Conservation (phyloP, 495 filamentous ascomycete species). For the Podospora pseudoanserina region DNA sequence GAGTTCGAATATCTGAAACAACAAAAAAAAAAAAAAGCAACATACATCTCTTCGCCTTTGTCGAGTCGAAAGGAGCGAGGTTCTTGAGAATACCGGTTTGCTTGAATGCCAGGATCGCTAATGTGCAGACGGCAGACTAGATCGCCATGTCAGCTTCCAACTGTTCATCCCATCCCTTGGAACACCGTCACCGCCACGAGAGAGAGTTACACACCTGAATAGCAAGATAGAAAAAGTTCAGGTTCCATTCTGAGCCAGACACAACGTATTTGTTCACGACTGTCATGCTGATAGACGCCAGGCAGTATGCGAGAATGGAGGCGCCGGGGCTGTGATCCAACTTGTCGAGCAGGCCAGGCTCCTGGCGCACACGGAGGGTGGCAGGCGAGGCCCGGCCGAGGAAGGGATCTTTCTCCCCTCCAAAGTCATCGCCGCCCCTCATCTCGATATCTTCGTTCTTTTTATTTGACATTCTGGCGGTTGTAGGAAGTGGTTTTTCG, state of each 20-base stretch:
- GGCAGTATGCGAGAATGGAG: constrained; percentile 87
- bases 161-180: neutral
- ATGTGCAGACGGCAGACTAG: constrained; percentile 86
- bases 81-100: constrained; percentile 78
- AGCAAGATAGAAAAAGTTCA: constrained; percentile 92
- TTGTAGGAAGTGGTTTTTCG: neutral
- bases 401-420: constrained; percentile 56
- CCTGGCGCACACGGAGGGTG: constrained; percentile 46
- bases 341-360: constrained; percentile 39
- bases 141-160: constrained; percentile 22
- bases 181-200: neutral
- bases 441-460: constrained; percentile 77
- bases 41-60: constrained; percentile 90
- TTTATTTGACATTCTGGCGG: constrained; percentile 61
- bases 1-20: neutral
- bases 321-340: constrained; percentile 69
- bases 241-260: constrained; percentile 83
- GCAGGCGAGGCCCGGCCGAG: constrained; percentile 37
- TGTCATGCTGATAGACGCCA: constrained; percentile 96
- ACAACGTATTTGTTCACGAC: constrained; percentile 99
- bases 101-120: constrained; percentile 83
- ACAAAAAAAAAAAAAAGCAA: neutral
- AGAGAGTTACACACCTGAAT: constrained; percentile 66
- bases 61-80: constrained; percentile 77
- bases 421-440: constrained; percentile 54